phyloP scores from a whole-genome alignment of 495 filamentous ascomycete genomes.

The Podospora pseudocomata region DNA sequence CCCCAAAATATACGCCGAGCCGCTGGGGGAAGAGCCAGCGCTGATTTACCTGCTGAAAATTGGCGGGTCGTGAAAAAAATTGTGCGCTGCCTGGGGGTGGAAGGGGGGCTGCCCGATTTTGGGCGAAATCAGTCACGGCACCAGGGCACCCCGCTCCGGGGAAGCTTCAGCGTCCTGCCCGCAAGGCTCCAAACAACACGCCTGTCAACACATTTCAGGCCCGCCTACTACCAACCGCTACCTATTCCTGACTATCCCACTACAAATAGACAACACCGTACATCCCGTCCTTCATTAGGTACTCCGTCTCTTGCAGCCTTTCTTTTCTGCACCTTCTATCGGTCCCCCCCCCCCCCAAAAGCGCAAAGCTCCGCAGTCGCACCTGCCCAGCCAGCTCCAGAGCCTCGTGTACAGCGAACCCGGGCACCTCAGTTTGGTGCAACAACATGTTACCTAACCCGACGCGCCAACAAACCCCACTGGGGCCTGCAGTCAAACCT shows the following conservation, averaged over 20 bases:
- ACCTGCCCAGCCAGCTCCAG: slow-evolving; percentile 7
- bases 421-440: slow-evolving; percentile 11
- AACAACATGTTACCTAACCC: slow-evolving; percentile 13
- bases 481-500: neutral
- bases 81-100: slow-evolving; percentile 14
- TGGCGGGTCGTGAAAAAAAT: slow-evolving; percentile 26
- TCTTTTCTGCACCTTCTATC: too few relatives aligned
- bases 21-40: slow-evolving; percentile 24
- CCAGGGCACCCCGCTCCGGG: neutral
- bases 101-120: slow-evolving; percentile 21
- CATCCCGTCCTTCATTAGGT: too few relatives aligned
- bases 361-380: neutral
- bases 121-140: slow-evolving; percentile 21
- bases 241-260: too few relatives aligned
- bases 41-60: slow-evolving; percentile 33
- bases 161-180: neutral
- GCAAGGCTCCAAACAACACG: neutral
- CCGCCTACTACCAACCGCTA: too few relatives aligned
- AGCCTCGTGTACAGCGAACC: slow-evolving; percentile 22
- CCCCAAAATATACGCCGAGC: slow-evolving; percentile 32
- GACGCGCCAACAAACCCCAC: slow-evolving; percentile 3
- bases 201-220: too few relatives aligned
- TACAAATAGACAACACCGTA: too few relatives aligned
- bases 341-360: neutral
- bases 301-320: too few relatives aligned